These are phyloP conservation scores for Neurospora sp. DNA, from an alignment of 495 filamentous ascomycete genomes.

Conservation along the genomic window DNA sequence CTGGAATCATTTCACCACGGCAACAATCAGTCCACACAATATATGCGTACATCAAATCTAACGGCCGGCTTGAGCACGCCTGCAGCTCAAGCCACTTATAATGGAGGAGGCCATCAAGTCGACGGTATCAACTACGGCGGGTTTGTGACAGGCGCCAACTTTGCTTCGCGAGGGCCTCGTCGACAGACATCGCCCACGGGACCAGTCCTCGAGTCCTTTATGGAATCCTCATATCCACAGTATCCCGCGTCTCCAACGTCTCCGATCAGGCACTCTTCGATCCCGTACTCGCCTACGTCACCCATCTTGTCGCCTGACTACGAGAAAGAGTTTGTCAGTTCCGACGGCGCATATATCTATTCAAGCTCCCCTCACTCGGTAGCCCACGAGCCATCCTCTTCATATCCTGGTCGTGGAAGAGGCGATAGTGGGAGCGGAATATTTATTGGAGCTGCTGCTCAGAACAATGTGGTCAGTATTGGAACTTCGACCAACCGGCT, in stretches of 20 bases:
- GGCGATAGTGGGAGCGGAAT: background rate
- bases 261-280: background rate
- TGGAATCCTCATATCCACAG: background rate
- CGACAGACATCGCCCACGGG: background rate
- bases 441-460: background rate
- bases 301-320: background rate
- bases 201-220: background rate
- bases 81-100: background rate
- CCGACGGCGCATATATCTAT: background rate
- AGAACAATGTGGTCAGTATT: slow-evolving; percentile 2
- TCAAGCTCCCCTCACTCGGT: background rate
- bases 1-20: background rate
- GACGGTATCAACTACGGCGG: background rate
- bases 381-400: background rate
- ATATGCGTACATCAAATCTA: background rate
- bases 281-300: background rate
- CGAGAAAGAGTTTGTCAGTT: background rate
- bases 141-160: background rate
- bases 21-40: background rate
- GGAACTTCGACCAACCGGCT: slow-evolving; percentile 8
- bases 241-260: background rate
- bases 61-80: background rate
- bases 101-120: background rate
- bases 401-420: background rate
- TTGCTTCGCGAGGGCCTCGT: background rate